phyloP scores from a whole-genome alignment of 495 filamentous ascomycete genomes.

The Rhypophila decipiens region DNA sequence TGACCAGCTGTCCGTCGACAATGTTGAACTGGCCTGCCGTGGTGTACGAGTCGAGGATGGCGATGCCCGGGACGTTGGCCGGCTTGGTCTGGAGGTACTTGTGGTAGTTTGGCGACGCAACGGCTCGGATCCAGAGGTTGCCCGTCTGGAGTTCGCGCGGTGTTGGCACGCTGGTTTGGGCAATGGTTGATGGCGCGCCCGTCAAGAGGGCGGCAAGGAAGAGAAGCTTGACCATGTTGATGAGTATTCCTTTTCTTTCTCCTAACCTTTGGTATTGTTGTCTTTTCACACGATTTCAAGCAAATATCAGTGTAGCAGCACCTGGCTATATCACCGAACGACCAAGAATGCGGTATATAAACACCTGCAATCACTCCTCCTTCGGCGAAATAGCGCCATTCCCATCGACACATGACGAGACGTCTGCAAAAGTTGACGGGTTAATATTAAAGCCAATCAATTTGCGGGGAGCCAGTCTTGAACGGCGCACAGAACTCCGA shows the following conservation, averaged over 20 bases:
- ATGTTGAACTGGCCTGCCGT: conserved; percentile 58
- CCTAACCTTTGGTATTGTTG: background rate
- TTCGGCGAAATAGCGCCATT: too few relatives aligned
- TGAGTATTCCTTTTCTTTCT: too few relatives aligned
- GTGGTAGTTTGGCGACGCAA: conserved; percentile 55
- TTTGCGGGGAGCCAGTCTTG: too few relatives aligned
- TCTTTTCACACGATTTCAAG: background rate
- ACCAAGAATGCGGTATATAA: too few relatives aligned
- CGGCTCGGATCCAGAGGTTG: conserved; percentile 57
- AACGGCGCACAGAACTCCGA: too few relatives aligned
- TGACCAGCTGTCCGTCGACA: conserved; percentile 49
- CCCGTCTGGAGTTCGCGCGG: conserved; percentile 39
- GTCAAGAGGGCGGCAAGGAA: conserved; percentile 11
- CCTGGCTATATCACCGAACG: too few relatives aligned
- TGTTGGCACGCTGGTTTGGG: conserved; percentile 11
- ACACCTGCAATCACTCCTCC: too few relatives aligned
- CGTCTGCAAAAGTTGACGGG: too few relatives aligned
- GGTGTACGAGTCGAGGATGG: conserved; percentile 45
- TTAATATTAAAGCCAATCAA: too few relatives aligned
- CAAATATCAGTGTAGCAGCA: background rate
- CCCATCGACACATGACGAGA: too few relatives aligned
- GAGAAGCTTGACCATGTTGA: conserved; percentile 11
- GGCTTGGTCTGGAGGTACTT: conserved; percentile 56
- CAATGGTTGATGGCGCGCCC: conserved; percentile 11
- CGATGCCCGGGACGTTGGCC: conserved; percentile 38